Evolutionary conservation across 495 filamentous ascomycete genomes (phyloP).

Genomic region (Penicillium samsonianum): DNA sequence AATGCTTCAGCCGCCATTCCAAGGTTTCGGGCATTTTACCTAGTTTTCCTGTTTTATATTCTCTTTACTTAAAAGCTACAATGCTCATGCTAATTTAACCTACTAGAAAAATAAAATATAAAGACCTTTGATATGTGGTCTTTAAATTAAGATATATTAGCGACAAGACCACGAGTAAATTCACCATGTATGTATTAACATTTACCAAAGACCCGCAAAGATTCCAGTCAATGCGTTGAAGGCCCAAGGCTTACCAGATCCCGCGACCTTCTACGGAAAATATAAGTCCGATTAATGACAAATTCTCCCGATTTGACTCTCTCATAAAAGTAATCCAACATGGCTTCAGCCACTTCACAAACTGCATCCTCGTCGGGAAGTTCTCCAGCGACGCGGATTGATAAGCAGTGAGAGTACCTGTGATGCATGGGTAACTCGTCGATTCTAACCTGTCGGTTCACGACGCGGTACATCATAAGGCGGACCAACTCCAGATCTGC

Average conservation of each 20-base stretch:
- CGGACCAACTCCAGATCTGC: background rate
- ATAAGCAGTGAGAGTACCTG: background rate
- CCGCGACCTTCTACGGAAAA: conserved; percentile 1
- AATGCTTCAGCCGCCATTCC: background rate
- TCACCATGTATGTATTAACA: no score
- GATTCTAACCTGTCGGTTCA: conserved; percentile 1
- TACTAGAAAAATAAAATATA: background rate
- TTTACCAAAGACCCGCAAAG: no score
- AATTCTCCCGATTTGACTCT: background rate
- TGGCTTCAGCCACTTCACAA: background rate
- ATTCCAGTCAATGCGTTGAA: background rate
- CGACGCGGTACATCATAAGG: background rate
- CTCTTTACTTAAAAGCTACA: background rate
- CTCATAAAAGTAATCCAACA: background rate
- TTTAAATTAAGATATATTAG: no score
- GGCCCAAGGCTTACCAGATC: background rate
- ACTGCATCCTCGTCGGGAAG: background rate
- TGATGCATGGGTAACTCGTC: background rate
- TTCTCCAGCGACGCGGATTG: background rate
- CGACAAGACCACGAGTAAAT: no score
- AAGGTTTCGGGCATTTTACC: background rate
- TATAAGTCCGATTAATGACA: background rate
- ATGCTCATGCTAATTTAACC: background rate
- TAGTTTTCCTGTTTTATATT: background rate
- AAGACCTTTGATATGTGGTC: background rate